Percentiles rank a stretch among this genome's conserved stretches.
Conservation (phyloP, 768 basidiomycete genomes). For the Lactifluus volemus region DNA sequence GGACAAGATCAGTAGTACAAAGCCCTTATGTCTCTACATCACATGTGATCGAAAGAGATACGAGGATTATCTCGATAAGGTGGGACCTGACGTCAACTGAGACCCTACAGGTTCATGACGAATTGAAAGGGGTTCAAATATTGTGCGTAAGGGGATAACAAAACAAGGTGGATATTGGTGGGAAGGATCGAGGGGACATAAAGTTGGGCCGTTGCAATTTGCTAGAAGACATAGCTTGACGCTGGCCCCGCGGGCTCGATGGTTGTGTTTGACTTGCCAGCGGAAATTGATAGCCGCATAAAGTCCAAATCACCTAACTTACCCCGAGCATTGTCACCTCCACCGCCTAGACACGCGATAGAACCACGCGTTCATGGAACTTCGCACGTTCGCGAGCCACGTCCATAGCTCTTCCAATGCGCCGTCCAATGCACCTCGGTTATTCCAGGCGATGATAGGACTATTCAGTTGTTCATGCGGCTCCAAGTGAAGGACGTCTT, state of each 20-base stretch:
- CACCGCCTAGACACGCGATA: constrained; percentile 8
- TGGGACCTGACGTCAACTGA: background rate
- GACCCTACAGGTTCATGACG: background rate
- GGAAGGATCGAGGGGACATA: background rate
- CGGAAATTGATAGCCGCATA: background rate
- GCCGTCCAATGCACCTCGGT: constrained; percentile 15
- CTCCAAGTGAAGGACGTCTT: constrained; percentile 86
- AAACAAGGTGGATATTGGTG: too few relatives aligned
- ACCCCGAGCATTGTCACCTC: constrained; percentile 5
- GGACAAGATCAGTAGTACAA: background rate
- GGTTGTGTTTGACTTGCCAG: background rate
- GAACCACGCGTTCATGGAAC: constrained; percentile 14
- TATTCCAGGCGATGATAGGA: constrained; percentile 15
- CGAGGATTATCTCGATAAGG: too few relatives aligned
- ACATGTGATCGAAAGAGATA: background rate
- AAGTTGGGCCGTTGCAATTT: background rate
- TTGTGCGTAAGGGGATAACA: background rate
- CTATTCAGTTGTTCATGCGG: constrained; percentile 15
- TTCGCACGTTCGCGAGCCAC: constrained; percentile 14
- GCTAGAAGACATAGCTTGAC: background rate
- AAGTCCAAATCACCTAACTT: background rate
- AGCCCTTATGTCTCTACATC: background rate
- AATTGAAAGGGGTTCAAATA: background rate
- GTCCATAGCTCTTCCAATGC: constrained; percentile 18
- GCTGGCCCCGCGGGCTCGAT: background rate